These are phyloP conservation scores for Candida coquimbonensis DNA, from an alignment of 805 yeast species.

Conservation along the genomic window DNA sequence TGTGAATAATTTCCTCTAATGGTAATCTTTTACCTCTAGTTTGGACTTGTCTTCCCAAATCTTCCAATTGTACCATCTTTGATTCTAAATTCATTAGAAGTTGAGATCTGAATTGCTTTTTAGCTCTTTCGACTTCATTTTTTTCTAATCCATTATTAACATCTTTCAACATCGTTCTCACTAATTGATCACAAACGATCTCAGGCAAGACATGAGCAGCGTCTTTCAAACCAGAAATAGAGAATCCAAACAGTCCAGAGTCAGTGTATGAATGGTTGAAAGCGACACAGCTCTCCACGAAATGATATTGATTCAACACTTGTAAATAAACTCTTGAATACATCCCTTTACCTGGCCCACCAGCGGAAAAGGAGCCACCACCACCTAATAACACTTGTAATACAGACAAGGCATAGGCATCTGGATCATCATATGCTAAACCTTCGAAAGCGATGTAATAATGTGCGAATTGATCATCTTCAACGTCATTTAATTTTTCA, in stretches of 20 bases:
- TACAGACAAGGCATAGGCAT: conserved; percentile 84
- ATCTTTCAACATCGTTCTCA: conserved; percentile 39
- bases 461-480: conserved; percentile 78
- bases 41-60: conserved; percentile 90
- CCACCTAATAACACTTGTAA: conserved; percentile 90
- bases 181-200: conserved; percentile 60
- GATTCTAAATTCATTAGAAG: conserved; percentile 90
- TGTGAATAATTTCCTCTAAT: conserved; percentile 72
- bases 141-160: conserved; percentile 52
- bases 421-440: conserved; percentile 72
- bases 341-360: conserved; percentile 99
- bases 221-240: conserved; percentile 76
- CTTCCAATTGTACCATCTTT: conserved; percentile 90
- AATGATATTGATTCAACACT: conserved; percentile 86
- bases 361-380: conserved; percentile 96
- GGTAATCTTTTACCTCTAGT: conserved; percentile 70
- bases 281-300: conserved; percentile 79
- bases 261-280: conserved; percentile 89
- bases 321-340: conserved; percentile 88
- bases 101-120: conserved; percentile 83
- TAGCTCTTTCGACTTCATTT: conserved; percentile 79
- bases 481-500: conserved; percentile 54
- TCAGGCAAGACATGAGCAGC: conserved; percentile 83
- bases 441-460: conserved; percentile 88
- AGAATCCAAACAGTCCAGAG: conserved; percentile 86